Evolutionary conservation across 345 rosid genomes (phyloP).

Genomic region (Gossypium thurberi): DNA sequence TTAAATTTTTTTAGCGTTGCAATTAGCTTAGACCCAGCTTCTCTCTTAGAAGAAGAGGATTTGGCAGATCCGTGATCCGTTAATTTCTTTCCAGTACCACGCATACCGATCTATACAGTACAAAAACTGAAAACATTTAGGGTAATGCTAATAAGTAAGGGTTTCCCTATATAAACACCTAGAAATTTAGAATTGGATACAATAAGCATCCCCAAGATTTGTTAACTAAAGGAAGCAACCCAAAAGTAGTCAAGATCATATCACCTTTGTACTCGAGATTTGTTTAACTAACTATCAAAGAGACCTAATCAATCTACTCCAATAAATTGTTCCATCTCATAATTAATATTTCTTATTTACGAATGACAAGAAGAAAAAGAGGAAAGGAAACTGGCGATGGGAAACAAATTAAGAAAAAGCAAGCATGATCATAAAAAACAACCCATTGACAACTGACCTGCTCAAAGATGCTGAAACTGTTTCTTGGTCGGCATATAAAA

Average conservation of each 20-base stretch:
- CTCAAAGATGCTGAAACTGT: conserved; percentile 3
- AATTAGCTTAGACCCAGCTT: conserved; percentile 36
- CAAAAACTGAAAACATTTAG: conserved; percentile 12
- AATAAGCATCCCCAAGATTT: background rate
- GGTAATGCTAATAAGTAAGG: background rate
- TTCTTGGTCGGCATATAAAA: conserved; percentile 1
- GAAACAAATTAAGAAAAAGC: background rate
- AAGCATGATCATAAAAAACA: background rate
- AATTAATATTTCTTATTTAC: background rate
- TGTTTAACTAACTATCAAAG: background rate
- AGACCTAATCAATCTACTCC: background rate
- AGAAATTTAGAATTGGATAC: background rate
- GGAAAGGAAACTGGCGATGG: background rate
- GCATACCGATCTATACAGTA: conserved; percentile 31
- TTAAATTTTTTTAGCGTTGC: conserved; percentile 32
- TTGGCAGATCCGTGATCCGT: conserved; percentile 24
- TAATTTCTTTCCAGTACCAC: conserved; percentile 21
- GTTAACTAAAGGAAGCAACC: background rate
- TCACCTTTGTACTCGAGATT: background rate
- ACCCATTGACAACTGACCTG: background rate
- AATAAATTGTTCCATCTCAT: background rate
- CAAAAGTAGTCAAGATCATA: background rate
- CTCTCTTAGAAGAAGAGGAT: conserved; percentile 27
- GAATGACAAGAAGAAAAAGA: background rate
- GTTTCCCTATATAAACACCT: background rate